These are phyloP conservation scores for Hemisphaericaspora xylofermentans DNA, from an alignment of 1,139 yeast species.

Conservation along the genomic window DNA sequence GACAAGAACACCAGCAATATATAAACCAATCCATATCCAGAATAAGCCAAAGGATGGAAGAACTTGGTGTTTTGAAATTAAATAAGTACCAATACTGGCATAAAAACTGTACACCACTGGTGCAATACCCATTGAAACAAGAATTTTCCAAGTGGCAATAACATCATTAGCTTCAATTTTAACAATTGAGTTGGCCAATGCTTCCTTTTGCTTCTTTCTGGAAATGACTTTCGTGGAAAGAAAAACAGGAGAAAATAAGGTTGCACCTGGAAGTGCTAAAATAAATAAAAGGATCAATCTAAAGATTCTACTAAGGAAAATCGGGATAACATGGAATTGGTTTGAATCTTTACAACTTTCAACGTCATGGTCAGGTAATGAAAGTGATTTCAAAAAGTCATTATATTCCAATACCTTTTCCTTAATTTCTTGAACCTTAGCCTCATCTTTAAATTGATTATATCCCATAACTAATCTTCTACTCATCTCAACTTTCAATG, in stretches of 20 bases:
- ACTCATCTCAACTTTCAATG: conserved; percentile 85
- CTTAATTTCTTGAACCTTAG: conserved; percentile 60
- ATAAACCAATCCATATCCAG: conserved; percentile 47
- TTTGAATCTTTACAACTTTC: conserved; percentile 53
- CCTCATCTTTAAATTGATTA: conserved; percentile 68
- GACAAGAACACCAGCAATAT: conserved; percentile 61
- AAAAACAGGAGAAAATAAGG: conserved; percentile 85
- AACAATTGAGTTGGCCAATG: conserved; percentile 85
- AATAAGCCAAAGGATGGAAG: conserved; percentile 21
- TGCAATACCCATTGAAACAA: conserved; percentile 85
- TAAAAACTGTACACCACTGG: conserved; percentile 82
- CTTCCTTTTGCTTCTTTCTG: conserved; percentile 67
- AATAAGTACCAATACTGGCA: conserved; percentile 63
- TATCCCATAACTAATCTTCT: conserved; percentile 82
- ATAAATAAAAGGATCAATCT: conserved; percentile 55
- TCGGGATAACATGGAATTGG: conserved; percentile 45
- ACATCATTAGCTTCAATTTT: conserved; percentile 92
- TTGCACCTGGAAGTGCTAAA: conserved; percentile 80
- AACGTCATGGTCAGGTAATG: conserved; percentile 88
- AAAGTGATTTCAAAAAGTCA: conserved; percentile 59
- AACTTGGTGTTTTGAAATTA: conserved; percentile 32
- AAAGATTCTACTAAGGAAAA: conserved; percentile 51
- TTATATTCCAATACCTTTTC: conserved; percentile 69
- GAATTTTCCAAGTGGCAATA: conserved; percentile 92
- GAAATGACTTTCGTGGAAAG: conserved; percentile 75